Percentiles rank a stretch among this genome's conserved stretches.
Evolutionary conservation across 345 rosid species (phyloP).

Genomic region (Hibiscus syriacus): DNA sequence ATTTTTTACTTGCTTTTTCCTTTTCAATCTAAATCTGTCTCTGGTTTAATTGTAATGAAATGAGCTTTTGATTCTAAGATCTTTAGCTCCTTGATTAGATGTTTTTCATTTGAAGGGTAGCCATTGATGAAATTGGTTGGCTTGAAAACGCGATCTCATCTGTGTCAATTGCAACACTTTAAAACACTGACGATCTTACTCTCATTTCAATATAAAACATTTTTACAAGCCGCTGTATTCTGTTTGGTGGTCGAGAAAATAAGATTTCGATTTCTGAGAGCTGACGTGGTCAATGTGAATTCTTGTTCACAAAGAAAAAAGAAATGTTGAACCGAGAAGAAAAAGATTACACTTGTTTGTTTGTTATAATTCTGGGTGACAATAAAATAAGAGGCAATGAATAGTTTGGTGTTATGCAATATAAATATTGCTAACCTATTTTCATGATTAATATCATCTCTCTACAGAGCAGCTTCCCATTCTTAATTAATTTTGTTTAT

Average conservation of each 20-base stretch:
- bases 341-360: too few relatives aligned
- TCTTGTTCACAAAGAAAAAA: background rate
- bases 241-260: conserved; percentile 13
- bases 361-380: background rate
- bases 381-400: background rate
- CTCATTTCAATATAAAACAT: too few relatives aligned
- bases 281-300: conserved; percentile 2
- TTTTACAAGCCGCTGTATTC: too few relatives aligned
- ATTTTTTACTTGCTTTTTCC: background rate
- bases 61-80: conserved; percentile 16
- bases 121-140: background rate
- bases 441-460: conserved; percentile 8
- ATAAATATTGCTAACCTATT: background rate
- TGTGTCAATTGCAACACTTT: background rate
- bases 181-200: conserved; percentile 6
- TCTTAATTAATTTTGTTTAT: too few relatives aligned
- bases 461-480: background rate
- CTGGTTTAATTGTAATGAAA: background rate
- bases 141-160: background rate
- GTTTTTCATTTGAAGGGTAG: conserved; percentile 2
- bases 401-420: conserved; percentile 5
- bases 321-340: background rate
- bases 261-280: background rate
- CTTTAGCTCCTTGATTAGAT: conserved; percentile 16
- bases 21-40: background rate